A percentile compares a stretch with the other conserved stretches of the same genome.
Conservation (phyloP, 2,329 filamentous ascomycete species). For the Sporothrix sp. region DNA sequence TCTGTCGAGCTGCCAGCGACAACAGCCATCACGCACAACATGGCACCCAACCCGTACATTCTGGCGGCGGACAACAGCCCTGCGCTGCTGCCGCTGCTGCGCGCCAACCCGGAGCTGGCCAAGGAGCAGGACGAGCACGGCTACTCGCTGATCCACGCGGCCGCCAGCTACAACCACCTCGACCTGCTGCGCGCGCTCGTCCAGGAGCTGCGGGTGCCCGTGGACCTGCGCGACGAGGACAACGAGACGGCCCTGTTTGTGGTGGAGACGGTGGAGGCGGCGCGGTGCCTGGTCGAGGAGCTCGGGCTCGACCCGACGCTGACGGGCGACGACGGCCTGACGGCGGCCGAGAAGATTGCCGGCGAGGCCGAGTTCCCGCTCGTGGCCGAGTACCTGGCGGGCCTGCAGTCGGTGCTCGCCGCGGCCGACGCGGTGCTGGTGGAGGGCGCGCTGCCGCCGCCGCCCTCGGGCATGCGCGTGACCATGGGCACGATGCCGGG, state of each 20-base stretch:
- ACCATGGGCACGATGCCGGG: constrained; percentile 62
- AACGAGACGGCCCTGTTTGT: constrained; percentile 91
- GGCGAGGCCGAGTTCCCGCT: constrained; percentile 68
- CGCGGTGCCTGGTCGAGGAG: constrained; percentile 72
- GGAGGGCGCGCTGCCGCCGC: constrained; percentile 40
- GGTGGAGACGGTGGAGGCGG: constrained; percentile 71
- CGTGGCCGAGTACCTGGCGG: constrained; percentile 60
- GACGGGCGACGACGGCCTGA: constrained; percentile 65
- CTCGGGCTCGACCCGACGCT: constrained; percentile 58
- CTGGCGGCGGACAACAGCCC: constrained; percentile 74
- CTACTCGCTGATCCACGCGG: constrained; percentile 89
- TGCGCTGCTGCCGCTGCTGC: constrained; percentile 64
- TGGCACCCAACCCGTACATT: constrained; percentile 56
- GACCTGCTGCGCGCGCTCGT: constrained; percentile 69
- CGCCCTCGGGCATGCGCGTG: constrained; percentile 68
- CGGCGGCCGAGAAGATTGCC: constrained; percentile 70
- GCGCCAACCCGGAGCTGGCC: constrained; percentile 64
- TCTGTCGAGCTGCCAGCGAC: background rate
- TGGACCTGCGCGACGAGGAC: constrained; percentile 81
- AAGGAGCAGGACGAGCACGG: constrained; percentile 78
- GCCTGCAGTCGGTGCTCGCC: constrained; percentile 22
- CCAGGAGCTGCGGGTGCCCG: constrained; percentile 63
- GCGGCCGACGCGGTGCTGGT: constrained; percentile 18
- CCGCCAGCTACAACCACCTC: constrained; percentile 82
- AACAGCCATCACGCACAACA: constrained; percentile 19